These are phyloP conservation scores for Echria macrotheca DNA, from an alignment of 495 filamentous ascomycete genomes.

Conservation along the genomic window DNA sequence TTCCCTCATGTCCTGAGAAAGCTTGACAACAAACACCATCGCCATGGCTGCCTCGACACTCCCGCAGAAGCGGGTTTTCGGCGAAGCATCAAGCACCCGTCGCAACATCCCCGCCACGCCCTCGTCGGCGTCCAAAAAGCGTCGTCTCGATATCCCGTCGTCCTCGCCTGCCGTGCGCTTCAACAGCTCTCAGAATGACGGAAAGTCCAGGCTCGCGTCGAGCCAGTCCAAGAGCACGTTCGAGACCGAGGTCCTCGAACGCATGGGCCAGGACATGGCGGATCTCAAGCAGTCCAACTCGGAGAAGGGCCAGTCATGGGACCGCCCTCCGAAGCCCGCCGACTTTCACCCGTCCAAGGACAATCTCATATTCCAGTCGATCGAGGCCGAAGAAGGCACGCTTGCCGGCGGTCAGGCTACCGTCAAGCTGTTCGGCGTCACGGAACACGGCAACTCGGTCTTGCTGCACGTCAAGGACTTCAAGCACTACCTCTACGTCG, in stretches of 20 bases:
- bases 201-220: conserved; percentile 60
- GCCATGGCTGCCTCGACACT: conserved; percentile 33
- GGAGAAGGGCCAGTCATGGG: conserved; percentile 94
- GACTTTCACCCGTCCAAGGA: conserved; percentile 64
- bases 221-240: conserved; percentile 89
- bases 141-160: conserved; percentile 59
- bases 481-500: conserved; percentile 91
- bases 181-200: conserved; percentile 53
- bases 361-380: conserved; percentile 84
- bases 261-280: conserved; percentile 84
- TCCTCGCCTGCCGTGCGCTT: conserved; percentile 49
- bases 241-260: conserved; percentile 89
- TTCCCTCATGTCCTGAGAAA: conserved; percentile 8
- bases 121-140: conserved; percentile 55
- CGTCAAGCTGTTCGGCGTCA: conserved; percentile 93
- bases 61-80: conserved; percentile 51
- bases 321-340: conserved; percentile 64
- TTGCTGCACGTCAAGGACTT: conserved; percentile 94
- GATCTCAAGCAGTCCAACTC: conserved; percentile 77
- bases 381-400: conserved; percentile 87
- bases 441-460: conserved; percentile 89
- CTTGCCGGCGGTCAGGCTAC: conserved; percentile 64
- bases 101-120: conserved; percentile 40
- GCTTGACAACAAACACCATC: not conserved
- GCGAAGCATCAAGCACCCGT: conserved; percentile 44